Percentiles rank a stretch among this genome's conserved stretches.
phyloP scores from a whole-genome alignment of 2,329 filamentous ascomycete genomes.

The Blastomyces emzantsi region DNA sequence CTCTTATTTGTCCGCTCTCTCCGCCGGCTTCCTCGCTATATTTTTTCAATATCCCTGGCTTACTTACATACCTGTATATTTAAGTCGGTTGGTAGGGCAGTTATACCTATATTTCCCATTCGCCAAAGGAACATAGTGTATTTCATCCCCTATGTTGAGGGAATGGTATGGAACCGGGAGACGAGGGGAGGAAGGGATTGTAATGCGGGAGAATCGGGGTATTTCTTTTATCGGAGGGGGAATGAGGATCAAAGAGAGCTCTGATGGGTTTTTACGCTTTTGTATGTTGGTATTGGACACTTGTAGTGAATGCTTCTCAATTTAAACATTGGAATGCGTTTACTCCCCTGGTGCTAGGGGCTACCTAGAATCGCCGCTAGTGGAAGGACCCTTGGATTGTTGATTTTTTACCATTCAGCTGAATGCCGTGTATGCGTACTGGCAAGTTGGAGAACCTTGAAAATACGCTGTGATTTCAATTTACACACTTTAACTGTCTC shows the following conservation, averaged over 20 bases:
- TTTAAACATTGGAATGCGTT: not conserved
- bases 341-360: too few species aligned
- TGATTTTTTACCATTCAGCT: not conserved
- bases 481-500: too few species aligned
- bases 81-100: not conserved
- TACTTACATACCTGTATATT: too few species aligned
- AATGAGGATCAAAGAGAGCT: slow-evolving; percentile 10
- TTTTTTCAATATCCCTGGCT: not conserved
- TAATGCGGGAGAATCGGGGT: not conserved
- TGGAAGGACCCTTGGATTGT: too few species aligned
- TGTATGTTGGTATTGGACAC: not conserved
- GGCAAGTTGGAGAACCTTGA: too few species aligned
- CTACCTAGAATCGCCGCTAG: too few species aligned
- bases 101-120: slow-evolving; percentile 5
- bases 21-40: not conserved
- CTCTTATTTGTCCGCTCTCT: not conserved
- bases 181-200: not conserved
- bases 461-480: too few species aligned
- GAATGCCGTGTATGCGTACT: not conserved
- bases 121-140: not conserved
- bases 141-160: not conserved
- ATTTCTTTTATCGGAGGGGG: not conserved
- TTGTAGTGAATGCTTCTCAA: not conserved
- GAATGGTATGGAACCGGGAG: not conserved
- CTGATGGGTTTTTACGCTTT: slow-evolving; percentile 2